phyloP scores from a whole-genome alignment of 495 filamentous ascomycete species.

The Lasiosphaeria ovina region DNA sequence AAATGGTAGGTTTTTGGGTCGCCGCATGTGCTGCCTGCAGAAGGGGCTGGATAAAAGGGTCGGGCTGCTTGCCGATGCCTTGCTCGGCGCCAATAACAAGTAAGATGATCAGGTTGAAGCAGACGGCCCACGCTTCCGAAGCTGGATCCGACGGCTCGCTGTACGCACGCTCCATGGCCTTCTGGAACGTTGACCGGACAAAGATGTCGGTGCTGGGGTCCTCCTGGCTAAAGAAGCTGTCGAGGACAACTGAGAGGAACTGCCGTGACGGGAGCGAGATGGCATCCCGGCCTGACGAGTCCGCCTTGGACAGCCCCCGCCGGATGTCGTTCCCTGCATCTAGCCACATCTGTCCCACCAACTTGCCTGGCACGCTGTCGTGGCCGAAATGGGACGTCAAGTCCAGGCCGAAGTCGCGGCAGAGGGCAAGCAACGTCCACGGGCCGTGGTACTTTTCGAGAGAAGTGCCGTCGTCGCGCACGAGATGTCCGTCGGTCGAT shows the following conservation, averaged over 20 bases:
- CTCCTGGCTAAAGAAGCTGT: neutral
- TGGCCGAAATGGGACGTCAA: neutral
- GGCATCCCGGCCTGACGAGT: neutral
- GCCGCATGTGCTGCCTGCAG: neutral
- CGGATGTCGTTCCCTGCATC: neutral
- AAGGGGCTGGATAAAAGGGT: neutral
- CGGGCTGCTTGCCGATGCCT: neutral
- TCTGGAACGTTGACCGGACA: neutral
- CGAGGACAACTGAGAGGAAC: neutral
- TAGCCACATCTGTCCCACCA: neutral
- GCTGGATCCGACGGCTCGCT: neutral
- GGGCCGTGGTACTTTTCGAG: neutral
- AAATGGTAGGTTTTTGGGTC: neutral
- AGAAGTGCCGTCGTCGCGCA: neutral
- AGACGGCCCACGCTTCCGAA: neutral
- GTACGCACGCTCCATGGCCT: neutral
- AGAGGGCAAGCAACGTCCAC: neutral
- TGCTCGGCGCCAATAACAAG: neutral
- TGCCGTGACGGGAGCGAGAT: neutral
- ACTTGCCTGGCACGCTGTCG: neutral
- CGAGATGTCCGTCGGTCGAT: neutral
- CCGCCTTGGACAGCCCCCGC: neutral
- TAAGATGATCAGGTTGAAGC: neutral
- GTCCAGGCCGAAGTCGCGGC: neutral
- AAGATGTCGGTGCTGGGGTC: neutral